Percentiles rank a stretch among this genome's conserved stretches.
phyloP scores from a whole-genome alignment of 345 rosid genomes.

The Populus nigra region DNA sequence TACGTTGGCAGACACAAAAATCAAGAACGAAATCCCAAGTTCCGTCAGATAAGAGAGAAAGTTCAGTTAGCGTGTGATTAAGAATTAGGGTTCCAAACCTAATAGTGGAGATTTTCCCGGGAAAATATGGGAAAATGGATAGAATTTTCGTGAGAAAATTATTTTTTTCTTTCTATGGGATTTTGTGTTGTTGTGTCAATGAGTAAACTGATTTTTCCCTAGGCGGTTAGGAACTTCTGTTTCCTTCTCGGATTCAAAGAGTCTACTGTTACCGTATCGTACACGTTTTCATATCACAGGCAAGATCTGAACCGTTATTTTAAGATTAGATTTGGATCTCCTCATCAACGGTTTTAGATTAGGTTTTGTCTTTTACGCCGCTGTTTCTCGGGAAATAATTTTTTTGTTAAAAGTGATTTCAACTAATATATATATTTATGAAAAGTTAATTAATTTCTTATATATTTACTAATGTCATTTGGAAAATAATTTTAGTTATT shows the following conservation, averaged over 20 bases:
- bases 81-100: not conserved
- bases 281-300: not conserved
- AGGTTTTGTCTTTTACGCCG: not conserved
- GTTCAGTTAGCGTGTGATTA: not conserved
- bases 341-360: not conserved
- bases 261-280: not conserved
- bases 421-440: too few relatives aligned
- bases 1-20: not conserved
- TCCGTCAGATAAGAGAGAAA: not conserved
- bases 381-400: too few relatives aligned
- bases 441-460: too few relatives aligned
- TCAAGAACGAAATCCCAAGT: not conserved
- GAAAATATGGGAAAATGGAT: not conserved
- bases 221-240: conserved; percentile 19
- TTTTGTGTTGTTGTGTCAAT: not conserved
- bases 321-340: not conserved
- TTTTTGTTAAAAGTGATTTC: too few relatives aligned
- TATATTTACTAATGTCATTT: too few relatives aligned
- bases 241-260: not conserved
- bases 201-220: conserved; percentile 5
- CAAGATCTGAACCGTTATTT: not conserved
- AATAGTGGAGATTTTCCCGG: not conserved
- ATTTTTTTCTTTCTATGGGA: not conserved
- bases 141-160: not conserved
- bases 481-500: too few relatives aligned